Evolutionary conservation across 495 filamentous ascomycete species (phyloP).

Genomic region (Penicillium alfredii): DNA sequence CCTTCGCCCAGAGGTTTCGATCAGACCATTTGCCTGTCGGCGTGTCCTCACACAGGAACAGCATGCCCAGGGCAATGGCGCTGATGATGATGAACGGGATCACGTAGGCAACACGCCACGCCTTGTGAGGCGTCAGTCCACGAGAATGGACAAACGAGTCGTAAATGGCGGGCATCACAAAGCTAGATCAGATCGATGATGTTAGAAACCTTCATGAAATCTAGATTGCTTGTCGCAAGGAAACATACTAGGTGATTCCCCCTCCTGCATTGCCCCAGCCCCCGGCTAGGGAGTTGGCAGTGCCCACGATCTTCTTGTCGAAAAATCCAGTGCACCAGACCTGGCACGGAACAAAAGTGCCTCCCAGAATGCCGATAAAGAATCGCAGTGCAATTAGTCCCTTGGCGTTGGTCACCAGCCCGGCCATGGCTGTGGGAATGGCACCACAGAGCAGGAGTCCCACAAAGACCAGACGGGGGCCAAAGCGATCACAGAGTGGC

Average conservation of each 20-base stretch:
- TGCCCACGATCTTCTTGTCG: conserved; percentile 91
- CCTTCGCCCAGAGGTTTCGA: conserved; percentile 45
- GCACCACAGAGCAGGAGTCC: conserved; percentile 65
- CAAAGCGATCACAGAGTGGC: conserved; percentile 77
- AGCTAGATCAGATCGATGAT: conserved; percentile 41
- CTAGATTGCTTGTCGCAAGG: no score
- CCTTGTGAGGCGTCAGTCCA: conserved; percentile 56
- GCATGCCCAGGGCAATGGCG: conserved; percentile 56
- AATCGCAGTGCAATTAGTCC: conserved; percentile 78
- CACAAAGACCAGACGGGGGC: conserved; percentile 76
- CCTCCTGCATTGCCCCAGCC: conserved; percentile 89
- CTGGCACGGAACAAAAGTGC: conserved; percentile 88
- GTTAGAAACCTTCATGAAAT: no score
- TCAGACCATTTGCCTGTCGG: conserved; percentile 81
- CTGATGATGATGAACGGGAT: conserved; percentile 77
- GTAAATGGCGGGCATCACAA: conserved; percentile 90
- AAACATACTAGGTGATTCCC: conserved; percentile 60
- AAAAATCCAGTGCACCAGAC: conserved; percentile 96
- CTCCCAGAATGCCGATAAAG: conserved; percentile 90
- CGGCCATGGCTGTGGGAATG: conserved; percentile 79
- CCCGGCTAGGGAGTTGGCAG: conserved; percentile 79
- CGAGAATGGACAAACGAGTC: conserved; percentile 62
- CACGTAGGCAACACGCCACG: conserved; percentile 82
- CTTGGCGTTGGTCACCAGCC: conserved; percentile 60
- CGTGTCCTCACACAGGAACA: conserved; percentile 75